Conservation (phyloP, 2,329 filamentous ascomycete genomes). For the Fusarium nelsonii region DNA sequence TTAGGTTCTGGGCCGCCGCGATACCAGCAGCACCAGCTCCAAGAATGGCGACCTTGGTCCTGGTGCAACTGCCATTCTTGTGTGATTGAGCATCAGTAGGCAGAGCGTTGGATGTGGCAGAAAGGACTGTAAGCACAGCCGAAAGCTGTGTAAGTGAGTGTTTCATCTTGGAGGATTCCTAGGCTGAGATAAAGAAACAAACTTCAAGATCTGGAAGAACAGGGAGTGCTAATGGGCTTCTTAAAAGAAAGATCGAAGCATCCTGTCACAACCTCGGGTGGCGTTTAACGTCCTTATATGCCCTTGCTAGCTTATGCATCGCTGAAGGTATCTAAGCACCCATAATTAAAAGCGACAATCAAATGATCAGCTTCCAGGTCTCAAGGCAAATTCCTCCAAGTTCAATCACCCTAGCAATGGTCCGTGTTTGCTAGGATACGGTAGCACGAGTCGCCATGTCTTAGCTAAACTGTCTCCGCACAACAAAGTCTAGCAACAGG, state of each 20-base stretch:
- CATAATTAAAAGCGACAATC: not conserved
- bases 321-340: not conserved
- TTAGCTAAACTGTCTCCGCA: not conserved
- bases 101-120: not conserved
- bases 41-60: conserved; percentile 51
- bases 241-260: not conserved
- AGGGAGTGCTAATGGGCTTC: not conserved
- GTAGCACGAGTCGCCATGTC: not conserved
- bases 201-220: not conserved
- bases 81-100: not conserved
- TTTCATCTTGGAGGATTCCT: not conserved
- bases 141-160: conserved; percentile 8
- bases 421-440: not conserved
- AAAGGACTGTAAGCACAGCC: conserved; percentile 5
- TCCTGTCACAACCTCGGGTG: not conserved
- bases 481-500: not conserved
- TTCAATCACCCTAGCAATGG: not conserved
- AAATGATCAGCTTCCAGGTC: not conserved
- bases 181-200: not conserved
- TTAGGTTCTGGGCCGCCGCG: conserved; percentile 72
- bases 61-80: conserved; percentile 43
- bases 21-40: conserved; percentile 74
- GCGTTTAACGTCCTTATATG: conserved; percentile 7
- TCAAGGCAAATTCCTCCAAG: not conserved
- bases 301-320: not conserved